Conservation (phyloP, 495 filamentous ascomycete species). For the Neurospora sp. region DNA sequence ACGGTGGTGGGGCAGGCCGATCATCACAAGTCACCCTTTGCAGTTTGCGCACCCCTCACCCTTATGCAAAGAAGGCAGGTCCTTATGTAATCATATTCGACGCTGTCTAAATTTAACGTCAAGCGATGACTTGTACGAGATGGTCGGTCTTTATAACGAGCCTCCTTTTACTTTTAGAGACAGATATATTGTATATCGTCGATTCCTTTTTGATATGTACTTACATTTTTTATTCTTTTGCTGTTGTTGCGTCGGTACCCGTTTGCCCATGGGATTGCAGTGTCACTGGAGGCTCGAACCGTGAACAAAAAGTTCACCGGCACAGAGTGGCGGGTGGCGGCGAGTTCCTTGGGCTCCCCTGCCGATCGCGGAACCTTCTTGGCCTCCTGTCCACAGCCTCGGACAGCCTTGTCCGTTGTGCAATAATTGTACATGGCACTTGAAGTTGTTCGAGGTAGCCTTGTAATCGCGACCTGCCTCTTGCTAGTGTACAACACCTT, state of each 20-base stretch:
- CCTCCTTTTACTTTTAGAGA: background rate
- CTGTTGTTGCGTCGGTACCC: background rate
- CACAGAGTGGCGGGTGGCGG: background rate
- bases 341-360: background rate
- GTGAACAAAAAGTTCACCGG: background rate
- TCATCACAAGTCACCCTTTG: background rate
- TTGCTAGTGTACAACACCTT: background rate
- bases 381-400: background rate
- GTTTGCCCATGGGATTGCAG: background rate
- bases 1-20: background rate
- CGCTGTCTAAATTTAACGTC: background rate
- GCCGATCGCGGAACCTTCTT: background rate
- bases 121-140: background rate
- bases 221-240: background rate
- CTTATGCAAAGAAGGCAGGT: background rate
- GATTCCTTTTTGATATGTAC: background rate
- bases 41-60: background rate
- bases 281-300: background rate
- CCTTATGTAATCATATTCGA: background rate
- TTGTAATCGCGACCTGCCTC: background rate
- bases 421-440: background rate
- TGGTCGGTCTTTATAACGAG: background rate
- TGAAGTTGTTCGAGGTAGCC: background rate
- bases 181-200: background rate
- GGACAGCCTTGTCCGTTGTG: background rate